Conservation (phyloP, 2,329 filamentous ascomycete species). For the Fusarium nodosum region DNA sequence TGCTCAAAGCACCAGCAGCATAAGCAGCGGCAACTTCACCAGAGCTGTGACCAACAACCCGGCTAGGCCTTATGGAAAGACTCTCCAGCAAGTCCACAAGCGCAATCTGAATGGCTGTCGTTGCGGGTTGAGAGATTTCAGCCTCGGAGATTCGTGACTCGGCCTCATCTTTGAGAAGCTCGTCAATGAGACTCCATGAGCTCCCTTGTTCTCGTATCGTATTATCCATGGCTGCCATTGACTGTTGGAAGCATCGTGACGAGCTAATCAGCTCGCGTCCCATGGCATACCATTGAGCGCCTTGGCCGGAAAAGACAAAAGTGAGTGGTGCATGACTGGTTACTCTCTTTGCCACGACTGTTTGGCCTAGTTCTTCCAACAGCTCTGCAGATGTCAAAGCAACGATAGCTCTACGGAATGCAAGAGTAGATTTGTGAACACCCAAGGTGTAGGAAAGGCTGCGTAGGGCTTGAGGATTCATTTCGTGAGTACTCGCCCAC, state of each 20-base stretch:
- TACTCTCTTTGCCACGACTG: neutral
- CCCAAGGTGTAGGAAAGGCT: slow-evolving; percentile 3
- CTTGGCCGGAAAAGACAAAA: slow-evolving; percentile 12
- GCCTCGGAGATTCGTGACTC: slow-evolving; percentile 5
- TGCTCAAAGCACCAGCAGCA: slow-evolving; percentile 4
- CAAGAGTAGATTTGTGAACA: neutral
- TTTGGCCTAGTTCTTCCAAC: neutral
- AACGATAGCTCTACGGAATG: slow-evolving; percentile 9
- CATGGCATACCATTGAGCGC: slow-evolving; percentile 15
- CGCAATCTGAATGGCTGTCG: slow-evolving; percentile 11
- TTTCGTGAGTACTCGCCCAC: neutral
- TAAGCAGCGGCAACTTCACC: slow-evolving; percentile 17
- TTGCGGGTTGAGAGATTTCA: slow-evolving; percentile 15
- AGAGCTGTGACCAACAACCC: slow-evolving; percentile 11
- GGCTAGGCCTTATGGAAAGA: neutral
- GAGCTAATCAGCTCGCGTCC: neutral
- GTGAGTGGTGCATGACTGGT: neutral
- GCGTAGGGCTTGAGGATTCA: neutral
- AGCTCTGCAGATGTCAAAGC: neutral
- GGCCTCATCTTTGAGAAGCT: neutral
- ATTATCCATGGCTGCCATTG: slow-evolving; percentile 3
- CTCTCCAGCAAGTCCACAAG: slow-evolving; percentile 10
- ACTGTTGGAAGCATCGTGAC: slow-evolving; percentile 1
- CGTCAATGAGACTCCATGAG: neutral
- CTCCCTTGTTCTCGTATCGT: neutral